Evolutionary conservation across 2,329 filamentous ascomycete genomes (phyloP), one percentile per base, ranked within the genome.

Genomic region (Talaromyces marneffei): DNA sequence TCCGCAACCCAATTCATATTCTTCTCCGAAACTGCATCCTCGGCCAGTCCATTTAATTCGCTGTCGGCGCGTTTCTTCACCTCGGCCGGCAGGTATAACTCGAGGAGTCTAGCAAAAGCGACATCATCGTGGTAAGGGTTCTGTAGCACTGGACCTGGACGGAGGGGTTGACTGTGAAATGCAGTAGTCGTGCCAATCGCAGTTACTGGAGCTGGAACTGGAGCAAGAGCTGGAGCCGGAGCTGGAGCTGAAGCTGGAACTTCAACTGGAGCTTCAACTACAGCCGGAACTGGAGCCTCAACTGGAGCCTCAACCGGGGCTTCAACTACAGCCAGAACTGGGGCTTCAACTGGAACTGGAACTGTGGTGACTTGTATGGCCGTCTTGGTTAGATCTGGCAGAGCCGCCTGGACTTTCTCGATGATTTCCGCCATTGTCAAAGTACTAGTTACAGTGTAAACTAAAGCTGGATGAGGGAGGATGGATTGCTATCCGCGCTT

Each of bases 1-100:
- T 90, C 85, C 0, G 83, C 82, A 40, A 56, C 44, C 50, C 50
- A 54, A 18, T 54, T 18, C 50, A 54, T 54, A n/a, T 20, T 31
- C 50, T 54, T 18, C 4, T 54, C 31, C 7, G 50, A 54, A 29
- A 54, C 31, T 4, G 29, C 50, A 18, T 25, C 29, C 25, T 48
- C 23, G n/a, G 44, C 23, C 14, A 48, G n/a, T 27, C 14, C 44
- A 29, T 8, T 29, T 25, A 48, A n/a, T 10, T 48, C 44, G 23
- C 25, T 25, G 29, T 48, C 44, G 16, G n/a, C 44, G 25, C 25
- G 44, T 23, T 16, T 48, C 44, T 29, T 48, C 25, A 48, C 44
- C 23, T 48, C 44, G 25, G 50, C 31, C 8, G 50, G 29, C 10
- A 54, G 9, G 18, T 35, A 54, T 14, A 33, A 29, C 4, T 54